Evolutionary conservation across 2,329 filamentous ascomycete species (phyloP), one percentile per base, ranked within the genome.

Genomic region (Parascedosporium putredinis): DNA sequence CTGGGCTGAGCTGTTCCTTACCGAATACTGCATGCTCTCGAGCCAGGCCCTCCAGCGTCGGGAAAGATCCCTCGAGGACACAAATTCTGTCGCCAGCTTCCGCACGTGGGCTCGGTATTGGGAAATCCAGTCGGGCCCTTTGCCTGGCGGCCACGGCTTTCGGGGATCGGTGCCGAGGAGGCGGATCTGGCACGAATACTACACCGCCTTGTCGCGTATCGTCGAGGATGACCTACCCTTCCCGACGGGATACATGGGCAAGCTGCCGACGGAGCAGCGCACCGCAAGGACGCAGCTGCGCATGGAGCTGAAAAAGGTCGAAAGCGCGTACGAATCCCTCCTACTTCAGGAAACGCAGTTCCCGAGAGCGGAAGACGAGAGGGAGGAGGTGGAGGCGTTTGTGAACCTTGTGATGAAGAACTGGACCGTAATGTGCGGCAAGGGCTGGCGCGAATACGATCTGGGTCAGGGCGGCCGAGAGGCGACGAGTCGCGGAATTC

Each of bases 171-270:
- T 83, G 16, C 74, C 78, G 25, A 72, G 84, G 54, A 74, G 85
- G 54, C 70, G 79, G 36, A 81, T 95, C 42, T 96, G 90, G 90
- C 82, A 78, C 58, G 80, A 87, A 54, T 96, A 96, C 64, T 95
- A 95, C 62, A 69, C 79, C 42, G 79, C 85, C 1, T 69, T 96
- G 16, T 94, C 89, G 2, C 73, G 73, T n/a, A 79, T 95, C 31
- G 65, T 96, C 5, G 82, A 84, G 57, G 68, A 79, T 49, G 78
- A 81, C 52, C 60, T 86, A 20, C 70, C 81, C 0, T 86, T 81
- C 48, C 73, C 78, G 1, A 70, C 71, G 0, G 76, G 70, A 3
- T 66, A 73, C 54, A 55, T 69, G 49, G 59, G 63, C 55, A 59
- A 66, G 42, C 60, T 64, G 31, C 58, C 68, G 9, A 68, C 67